Conservation (phyloP, 2,329 filamentous ascomycete species). For the Pezicula rhizophila region DNA sequence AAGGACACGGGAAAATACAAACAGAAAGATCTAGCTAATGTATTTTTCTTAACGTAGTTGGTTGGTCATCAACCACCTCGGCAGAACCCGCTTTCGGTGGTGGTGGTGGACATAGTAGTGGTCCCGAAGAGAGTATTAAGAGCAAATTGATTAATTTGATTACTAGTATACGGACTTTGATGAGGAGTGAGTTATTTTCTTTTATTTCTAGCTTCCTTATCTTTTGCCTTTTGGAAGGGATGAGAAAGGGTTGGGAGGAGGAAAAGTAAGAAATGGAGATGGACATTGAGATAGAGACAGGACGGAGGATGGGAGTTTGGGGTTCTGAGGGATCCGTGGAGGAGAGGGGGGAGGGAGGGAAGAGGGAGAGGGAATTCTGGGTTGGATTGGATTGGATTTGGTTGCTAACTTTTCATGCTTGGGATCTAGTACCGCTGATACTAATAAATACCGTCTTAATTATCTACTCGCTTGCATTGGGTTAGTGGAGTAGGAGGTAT, state of each 20-base stretch:
- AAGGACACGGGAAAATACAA: not conserved
- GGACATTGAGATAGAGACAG: no score
- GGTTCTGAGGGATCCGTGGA: no score
- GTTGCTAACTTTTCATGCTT: not conserved
- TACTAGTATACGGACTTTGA: conserved; percentile 81
- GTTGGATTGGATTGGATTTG: not conserved
- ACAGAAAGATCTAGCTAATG: conserved; percentile 2
- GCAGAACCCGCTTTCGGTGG: conserved; percentile 72
- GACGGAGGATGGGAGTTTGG: no score
- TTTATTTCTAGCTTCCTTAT: not conserved
- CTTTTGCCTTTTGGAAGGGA: no score
- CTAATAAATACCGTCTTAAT: conserved; percentile 78
- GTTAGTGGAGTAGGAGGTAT: conserved; percentile 33
- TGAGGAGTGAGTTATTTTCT: conserved; percentile 66
- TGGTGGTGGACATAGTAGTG: conserved; percentile 41
- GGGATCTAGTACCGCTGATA: conserved; percentile 68
- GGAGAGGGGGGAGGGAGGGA: not conserved
- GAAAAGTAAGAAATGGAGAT: no score
- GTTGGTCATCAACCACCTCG: conserved; percentile 62
- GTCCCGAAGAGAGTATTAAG: conserved; percentile 73
- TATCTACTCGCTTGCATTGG: conserved; percentile 71
- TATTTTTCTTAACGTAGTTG: conserved; percentile 49
- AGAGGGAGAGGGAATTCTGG: not conserved
- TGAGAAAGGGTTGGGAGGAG: no score
- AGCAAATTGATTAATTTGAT: conserved; percentile 86